Conservation (phyloP, 805 yeast species). For the Saturnispora galanensis region DNA sequence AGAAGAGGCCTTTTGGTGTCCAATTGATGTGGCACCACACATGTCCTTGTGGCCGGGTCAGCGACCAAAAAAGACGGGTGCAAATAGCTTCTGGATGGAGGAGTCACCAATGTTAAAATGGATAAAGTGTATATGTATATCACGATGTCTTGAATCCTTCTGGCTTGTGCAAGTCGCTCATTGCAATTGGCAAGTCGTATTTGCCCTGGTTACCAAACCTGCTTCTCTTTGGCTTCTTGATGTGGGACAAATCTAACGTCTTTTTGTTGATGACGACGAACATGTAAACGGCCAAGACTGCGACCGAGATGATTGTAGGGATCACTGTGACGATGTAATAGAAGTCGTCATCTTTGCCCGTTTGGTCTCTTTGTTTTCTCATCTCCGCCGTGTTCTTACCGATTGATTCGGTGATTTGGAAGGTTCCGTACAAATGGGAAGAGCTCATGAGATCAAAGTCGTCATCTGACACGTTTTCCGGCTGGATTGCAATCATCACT, state of each 20-base stretch:
- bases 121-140: background rate
- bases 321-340: constrained; percentile 56
- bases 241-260: constrained; percentile 42
- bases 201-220: constrained; percentile 26
- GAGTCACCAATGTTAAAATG: background rate
- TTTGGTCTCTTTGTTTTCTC: constrained; percentile 25
- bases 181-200: constrained; percentile 21
- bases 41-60: background rate
- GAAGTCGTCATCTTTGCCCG: constrained; percentile 35
- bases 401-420: constrained; percentile 45
- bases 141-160: constrained; percentile 13
- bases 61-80: background rate
- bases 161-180: constrained; percentile 24
- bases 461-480: constrained; percentile 53
- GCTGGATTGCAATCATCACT: constrained; percentile 64
- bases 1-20: constrained; percentile 4
- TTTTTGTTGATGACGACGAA: constrained; percentile 48
- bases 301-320: constrained; percentile 55
- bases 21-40: constrained; percentile 5
- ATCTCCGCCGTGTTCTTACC: constrained; percentile 33
- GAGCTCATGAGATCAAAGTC: constrained; percentile 46
- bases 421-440: constrained; percentile 34
- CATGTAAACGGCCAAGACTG: constrained; percentile 53
- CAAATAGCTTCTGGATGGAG: background rate
- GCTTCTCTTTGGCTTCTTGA: constrained; percentile 30